Base-by-base conservation (phyloP, 2,329 filamentous ascomycete genomes). In the Coniochaeta ligniaria region DNA sequence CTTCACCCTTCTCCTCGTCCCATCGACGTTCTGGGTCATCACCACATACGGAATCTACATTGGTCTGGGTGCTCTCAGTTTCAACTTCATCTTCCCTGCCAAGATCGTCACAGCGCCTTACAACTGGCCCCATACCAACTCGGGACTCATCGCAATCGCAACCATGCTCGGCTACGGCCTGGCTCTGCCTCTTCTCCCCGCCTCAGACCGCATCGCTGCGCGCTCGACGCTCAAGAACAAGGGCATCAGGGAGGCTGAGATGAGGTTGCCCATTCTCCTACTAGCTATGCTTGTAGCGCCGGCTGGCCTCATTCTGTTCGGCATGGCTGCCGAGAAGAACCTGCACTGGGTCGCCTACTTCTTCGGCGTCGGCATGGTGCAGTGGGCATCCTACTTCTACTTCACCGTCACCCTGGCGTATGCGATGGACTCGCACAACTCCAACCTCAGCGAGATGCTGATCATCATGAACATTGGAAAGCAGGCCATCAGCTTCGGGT, bases 381-480 rank as follows among this genome's bases (percentile, higher is more conserved):
- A 77, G 41, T 81, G 76, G 67, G 72, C 73, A 43, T 72, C 74
- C 5, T 82, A 80, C 66, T 81, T 81, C 66, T 82, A 75, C 66
- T 82, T 81, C 67, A 77, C 76, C 11, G 83, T 84, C 65, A 81
- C 80, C 6, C 73, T 85, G 5, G 82, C 82, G 0, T 85, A 85
- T 62, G 80, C 82, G 0, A 80, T 85, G 24, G 82, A 85, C 64
- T 79, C 76, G 31, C 83, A 84, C 67, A 79, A 78, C 20, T 74
- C 77, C 17, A 81, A 84, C 61, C 80, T 81, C 5, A 79, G 77
- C 3, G 82, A 84, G 69, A 84, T 84, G 82, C 74, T 85, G 11
- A 84, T 82, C 60, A 78, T 78, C 0, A 82, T 81, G 74, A 81
- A 81, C 61, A 67, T 81, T 22, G 79, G 79, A 3, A 81, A 81